Percentiles rank a stretch among this genome's conserved stretches.
These are phyloP conservation scores for Saccharomyces paradoxus DNA, from an alignment of 805 yeast species.

Conservation along the genomic window DNA sequence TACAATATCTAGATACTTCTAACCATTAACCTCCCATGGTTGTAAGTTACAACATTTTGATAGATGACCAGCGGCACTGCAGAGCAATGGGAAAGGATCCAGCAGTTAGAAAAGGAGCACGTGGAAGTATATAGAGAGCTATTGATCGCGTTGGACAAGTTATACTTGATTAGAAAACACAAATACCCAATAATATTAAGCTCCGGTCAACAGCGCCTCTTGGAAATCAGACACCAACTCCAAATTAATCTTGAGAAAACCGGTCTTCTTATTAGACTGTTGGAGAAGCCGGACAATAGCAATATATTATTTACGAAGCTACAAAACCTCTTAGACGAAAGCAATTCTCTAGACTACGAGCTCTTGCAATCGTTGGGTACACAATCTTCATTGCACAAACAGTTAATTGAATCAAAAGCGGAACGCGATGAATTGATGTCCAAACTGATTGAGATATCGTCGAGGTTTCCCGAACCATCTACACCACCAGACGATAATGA, in stretches of 20 bases:
- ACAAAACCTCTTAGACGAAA: background rate
- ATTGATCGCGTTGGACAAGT: conserved; percentile 27
- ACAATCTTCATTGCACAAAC: conserved; percentile 13
- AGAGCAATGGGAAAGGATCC: conserved; percentile 8
- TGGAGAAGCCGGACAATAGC: background rate
- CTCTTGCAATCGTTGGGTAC: background rate
- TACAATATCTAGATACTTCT: background rate
- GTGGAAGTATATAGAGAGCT: conserved; percentile 29
- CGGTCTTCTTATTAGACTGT: background rate
- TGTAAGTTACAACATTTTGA: background rate
- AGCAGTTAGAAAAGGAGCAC: conserved; percentile 24
- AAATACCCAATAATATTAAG: conserved; percentile 1
- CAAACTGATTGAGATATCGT: conserved; percentile 4
- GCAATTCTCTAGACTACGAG: background rate
- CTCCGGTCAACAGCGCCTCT: background rate
- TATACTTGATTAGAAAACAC: conserved; percentile 19
- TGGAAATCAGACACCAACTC: conserved; percentile 15
- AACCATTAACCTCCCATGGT: background rate
- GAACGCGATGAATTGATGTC: background rate
- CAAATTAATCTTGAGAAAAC: conserved; percentile 21
- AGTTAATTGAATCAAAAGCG: conserved; percentile 7
- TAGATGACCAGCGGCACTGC: conserved; percentile 1
- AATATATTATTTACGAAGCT: background rate
- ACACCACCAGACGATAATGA: background rate
- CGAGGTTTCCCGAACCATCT: background rate